Conservation (phyloP, 768 basidiomycete genomes). For the Russula brevipes region DNA sequence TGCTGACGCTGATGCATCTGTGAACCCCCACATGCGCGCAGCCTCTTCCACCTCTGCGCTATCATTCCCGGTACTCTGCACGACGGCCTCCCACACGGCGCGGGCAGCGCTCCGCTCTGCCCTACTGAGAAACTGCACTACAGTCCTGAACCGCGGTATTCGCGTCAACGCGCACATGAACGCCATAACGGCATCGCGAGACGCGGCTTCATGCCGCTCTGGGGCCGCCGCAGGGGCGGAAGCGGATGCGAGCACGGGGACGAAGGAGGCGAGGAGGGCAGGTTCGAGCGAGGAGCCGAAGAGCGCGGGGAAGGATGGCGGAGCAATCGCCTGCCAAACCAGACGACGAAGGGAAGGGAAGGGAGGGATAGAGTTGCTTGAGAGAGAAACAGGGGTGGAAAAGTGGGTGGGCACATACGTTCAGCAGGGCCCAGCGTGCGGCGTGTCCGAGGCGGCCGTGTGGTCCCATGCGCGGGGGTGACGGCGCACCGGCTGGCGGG, state of each 20-base stretch:
- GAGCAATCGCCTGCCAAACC: slow-evolving; percentile 57
- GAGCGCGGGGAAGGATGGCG: slow-evolving; percentile 51
- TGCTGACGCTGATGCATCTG: background rate
- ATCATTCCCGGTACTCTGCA: background rate
- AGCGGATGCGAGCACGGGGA: slow-evolving; percentile 43
- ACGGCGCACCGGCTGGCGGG: too few species aligned
- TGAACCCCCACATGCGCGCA: slow-evolving; percentile 15
- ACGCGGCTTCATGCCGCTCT: background rate
- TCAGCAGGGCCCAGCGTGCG: slow-evolving; percentile 54
- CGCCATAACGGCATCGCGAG: slow-evolving; percentile 24
- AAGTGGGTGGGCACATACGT: slow-evolving; percentile 39
- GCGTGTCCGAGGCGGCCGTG: slow-evolving; percentile 31
- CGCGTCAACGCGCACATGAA: slow-evolving; percentile 51
- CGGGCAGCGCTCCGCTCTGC: slow-evolving; percentile 48
- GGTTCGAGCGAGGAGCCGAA: slow-evolving; percentile 72
- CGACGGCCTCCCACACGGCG: slow-evolving; percentile 31
- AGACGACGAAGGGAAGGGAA: too few species aligned
- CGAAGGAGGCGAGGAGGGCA: slow-evolving; percentile 49
- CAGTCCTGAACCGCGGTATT: slow-evolving; percentile 59
- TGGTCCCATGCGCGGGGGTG: slow-evolving; percentile 57
- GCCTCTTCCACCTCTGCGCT: background rate
- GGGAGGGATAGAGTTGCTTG: background rate
- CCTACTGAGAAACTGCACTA: slow-evolving; percentile 56
- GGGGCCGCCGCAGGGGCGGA: slow-evolving; percentile 26
- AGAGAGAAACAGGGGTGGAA: background rate